A percentile compares a stretch with the other conserved stretches of the same genome.
phyloP scores from a whole-genome alignment of 352 stramenopile species.

The Globisporangium irregulare region DNA sequence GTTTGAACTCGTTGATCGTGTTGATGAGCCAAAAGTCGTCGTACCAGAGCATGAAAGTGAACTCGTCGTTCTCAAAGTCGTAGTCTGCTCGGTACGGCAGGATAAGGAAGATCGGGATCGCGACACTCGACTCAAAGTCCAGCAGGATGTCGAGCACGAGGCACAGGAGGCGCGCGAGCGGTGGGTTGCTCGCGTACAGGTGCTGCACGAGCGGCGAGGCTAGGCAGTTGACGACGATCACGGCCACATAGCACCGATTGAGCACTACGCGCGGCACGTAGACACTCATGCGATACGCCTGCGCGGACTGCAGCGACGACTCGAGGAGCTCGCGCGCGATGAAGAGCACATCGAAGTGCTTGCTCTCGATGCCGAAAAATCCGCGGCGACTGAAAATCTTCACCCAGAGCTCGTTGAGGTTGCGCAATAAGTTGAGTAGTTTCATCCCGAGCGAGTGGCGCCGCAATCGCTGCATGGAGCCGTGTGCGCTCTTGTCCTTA shows the following conservation, averaged over 20 bases:
- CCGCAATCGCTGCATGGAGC: background rate
- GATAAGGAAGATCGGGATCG: constrained; percentile 14
- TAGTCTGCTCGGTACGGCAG: constrained; percentile 14
- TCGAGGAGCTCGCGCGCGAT: constrained; percentile 25
- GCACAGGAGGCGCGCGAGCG: constrained; percentile 15
- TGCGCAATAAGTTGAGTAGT: background rate
- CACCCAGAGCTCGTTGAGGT: background rate
- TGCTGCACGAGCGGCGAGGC: constrained; percentile 10
- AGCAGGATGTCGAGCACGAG: constrained; percentile 20
- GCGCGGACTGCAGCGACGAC: constrained; percentile 23
- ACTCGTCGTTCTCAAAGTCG: background rate
- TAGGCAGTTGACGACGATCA: constrained; percentile 25
- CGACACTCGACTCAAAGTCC: constrained; percentile 22
- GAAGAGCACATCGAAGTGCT: constrained; percentile 23
- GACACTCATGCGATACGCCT: constrained; percentile 25
- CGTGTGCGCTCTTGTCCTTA: background rate
- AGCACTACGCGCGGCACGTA: constrained; percentile 13
- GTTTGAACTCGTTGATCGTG: constrained; percentile 22
- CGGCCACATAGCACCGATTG: constrained; percentile 19
- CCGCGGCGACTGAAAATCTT: constrained; percentile 10
- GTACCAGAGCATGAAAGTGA: constrained; percentile 20
- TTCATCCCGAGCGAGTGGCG: background rate
- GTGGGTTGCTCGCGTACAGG: background rate
- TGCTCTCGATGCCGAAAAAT: constrained; percentile 23
- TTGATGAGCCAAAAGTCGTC: constrained; percentile 29